Evolutionary conservation across 345 rosid genomes (phyloP).

Genomic region (Boechera divaricarpa): DNA sequence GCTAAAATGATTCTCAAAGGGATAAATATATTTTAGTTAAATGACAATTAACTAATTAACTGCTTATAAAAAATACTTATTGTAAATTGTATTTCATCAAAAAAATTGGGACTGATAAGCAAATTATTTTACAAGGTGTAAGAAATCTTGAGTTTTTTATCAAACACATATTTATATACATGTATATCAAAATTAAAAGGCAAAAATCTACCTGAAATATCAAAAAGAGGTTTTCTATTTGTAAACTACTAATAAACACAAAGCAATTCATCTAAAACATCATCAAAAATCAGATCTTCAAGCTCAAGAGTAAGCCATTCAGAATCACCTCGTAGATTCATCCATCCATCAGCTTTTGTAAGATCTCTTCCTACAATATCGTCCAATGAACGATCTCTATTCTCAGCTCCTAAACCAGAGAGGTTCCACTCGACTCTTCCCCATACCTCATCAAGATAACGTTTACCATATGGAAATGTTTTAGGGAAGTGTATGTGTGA

Average conservation of each 20-base stretch:
- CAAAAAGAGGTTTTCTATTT: not conserved
- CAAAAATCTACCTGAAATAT: not conserved
- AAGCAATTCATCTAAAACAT: constrained; percentile 59
- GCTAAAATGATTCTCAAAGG: too few relatives aligned
- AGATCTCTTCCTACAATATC: constrained; percentile 67
- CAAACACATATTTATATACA: constrained; percentile 4
- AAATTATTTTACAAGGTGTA: constrained; percentile 9
- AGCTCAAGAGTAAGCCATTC: constrained; percentile 73
- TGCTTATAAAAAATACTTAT: too few relatives aligned
- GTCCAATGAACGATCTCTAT: constrained; percentile 54
- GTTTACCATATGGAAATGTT: constrained; percentile 55
- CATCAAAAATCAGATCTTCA: constrained; percentile 72
- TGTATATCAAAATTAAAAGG: not conserved
- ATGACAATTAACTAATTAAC: not conserved
- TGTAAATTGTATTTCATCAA: not conserved
- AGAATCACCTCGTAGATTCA: constrained; percentile 57
- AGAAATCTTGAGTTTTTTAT: constrained; percentile 1
- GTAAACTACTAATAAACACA: constrained; percentile 19
- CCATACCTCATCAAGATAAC: constrained; percentile 72
- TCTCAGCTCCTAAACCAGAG: constrained; percentile 43
- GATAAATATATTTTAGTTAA: not conserved
- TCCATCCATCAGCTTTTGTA: constrained; percentile 65
- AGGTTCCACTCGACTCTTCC: constrained; percentile 53
- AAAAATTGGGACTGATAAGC: not conserved
- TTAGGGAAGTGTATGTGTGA: constrained; percentile 64